Conservation (phyloP, 495 filamentous ascomycete species). For the Margaritispora aquatica region DNA sequence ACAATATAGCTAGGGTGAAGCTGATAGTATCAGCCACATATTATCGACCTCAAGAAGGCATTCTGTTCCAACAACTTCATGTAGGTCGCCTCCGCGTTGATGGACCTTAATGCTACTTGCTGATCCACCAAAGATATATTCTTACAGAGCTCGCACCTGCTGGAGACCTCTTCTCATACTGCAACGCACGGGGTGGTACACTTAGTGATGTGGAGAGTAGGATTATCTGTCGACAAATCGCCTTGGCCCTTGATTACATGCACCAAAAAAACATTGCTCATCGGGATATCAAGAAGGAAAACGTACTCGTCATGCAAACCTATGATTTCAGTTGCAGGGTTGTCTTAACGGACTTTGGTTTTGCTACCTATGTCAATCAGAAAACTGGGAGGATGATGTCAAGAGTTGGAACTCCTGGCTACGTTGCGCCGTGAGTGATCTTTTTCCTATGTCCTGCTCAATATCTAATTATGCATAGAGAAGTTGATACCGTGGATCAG, state of each 20-base stretch:
- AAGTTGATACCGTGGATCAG: slow-evolving; percentile 29
- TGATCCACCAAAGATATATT: slow-evolving; percentile 44
- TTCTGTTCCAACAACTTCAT: slow-evolving; percentile 43
- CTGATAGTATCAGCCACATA: slow-evolving; percentile 46
- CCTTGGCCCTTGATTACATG: slow-evolving; percentile 72
- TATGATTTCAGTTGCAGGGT: slow-evolving; percentile 41
- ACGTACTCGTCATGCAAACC: slow-evolving; percentile 72
- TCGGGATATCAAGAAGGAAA: slow-evolving; percentile 93
- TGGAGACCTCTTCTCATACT: slow-evolving; percentile 53
- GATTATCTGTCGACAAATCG: slow-evolving; percentile 75
- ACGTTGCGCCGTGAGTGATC: slow-evolving; percentile 62
- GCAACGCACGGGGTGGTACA: slow-evolving; percentile 35
- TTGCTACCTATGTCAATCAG: slow-evolving; percentile 33
- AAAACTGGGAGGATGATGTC: slow-evolving; percentile 50
- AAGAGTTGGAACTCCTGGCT: slow-evolving; percentile 57
- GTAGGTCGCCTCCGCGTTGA: slow-evolving; percentile 34
- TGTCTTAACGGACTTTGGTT: slow-evolving; percentile 72
- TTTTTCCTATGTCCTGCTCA: slow-evolving; percentile 18
- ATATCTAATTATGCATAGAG: slow-evolving; percentile 32
- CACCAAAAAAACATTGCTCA: slow-evolving; percentile 78
- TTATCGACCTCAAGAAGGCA: slow-evolving; percentile 49
- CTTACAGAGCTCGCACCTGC: slow-evolving; percentile 61
- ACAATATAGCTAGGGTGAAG: background rate
- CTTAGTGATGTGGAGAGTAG: slow-evolving; percentile 68
- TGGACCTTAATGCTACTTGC: background rate